phyloP scores from a whole-genome alignment of 2,329 filamentous ascomycete genomes.

The Pseudomassariella vexata region DNA sequence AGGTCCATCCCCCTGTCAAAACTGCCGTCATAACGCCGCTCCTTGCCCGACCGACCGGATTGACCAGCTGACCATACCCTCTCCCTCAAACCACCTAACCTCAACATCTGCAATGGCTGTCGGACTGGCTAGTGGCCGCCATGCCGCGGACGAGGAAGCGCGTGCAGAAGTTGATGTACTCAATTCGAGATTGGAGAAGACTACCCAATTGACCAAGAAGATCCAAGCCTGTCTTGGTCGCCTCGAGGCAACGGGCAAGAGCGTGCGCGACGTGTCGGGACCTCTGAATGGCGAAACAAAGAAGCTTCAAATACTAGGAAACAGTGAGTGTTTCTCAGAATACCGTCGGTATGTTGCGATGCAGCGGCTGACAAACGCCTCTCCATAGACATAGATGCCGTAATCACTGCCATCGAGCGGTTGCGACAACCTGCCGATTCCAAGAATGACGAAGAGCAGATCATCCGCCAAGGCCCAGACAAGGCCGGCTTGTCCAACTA shows the following conservation, averaged over 20 bases:
- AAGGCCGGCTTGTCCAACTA: slow-evolving; percentile 79
- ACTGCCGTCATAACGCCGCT: no score
- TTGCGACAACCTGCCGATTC: slow-evolving; percentile 88
- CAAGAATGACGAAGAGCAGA: slow-evolving; percentile 84
- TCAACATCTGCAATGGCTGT: slow-evolving; percentile 54
- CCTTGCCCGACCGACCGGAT: no score
- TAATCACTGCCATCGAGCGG: slow-evolving; percentile 81
- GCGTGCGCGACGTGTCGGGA: slow-evolving; percentile 84
- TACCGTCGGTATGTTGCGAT: no score
- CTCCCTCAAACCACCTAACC: no score
- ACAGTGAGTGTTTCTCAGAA: slow-evolving; percentile 51
- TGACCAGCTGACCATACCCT: background rate
- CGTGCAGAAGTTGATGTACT: slow-evolving; percentile 65
- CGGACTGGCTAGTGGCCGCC: slow-evolving; percentile 38
- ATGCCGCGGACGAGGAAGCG: slow-evolving; percentile 60
- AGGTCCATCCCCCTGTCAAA: no score
- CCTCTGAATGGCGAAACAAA: slow-evolving; percentile 91
- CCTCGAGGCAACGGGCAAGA: slow-evolving; percentile 82
- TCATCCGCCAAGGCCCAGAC: slow-evolving; percentile 82
- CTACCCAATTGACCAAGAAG: slow-evolving; percentile 88
- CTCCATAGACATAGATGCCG: slow-evolving; percentile 69
- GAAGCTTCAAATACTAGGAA: slow-evolving; percentile 78
- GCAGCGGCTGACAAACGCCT: background rate
- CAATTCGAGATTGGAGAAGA: slow-evolving; percentile 78
- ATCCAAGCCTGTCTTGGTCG: slow-evolving; percentile 83